Evolutionary conservation across 2,329 filamentous ascomycete species (phyloP), one percentile per base, ranked within the genome.

Genomic region (Scleromitrula shiraiana): DNA sequence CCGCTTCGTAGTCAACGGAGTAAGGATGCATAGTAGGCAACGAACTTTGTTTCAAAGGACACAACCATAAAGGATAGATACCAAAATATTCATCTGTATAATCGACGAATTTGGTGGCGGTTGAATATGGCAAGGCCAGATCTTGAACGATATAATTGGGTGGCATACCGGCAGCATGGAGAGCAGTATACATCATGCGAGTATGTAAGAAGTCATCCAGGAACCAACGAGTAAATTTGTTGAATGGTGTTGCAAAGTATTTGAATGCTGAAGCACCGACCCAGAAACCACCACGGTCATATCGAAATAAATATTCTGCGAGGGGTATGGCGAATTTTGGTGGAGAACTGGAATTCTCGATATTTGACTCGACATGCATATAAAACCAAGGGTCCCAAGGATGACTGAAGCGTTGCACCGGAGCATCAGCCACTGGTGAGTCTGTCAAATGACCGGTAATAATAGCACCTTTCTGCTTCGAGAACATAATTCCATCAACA

Each of bases 271-370:
- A 77, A 2, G 67, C 65, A 3, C 77, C 80, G 0, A 75, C 75
- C 80, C 80, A 84, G 64, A 84, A 85, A 0, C 74, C 78, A 9
- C 77, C 80, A 2, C 81, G 69, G 58, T 84, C 80, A 57, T 83
- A 80, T 5, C 76, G 70, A 58, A 81, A 80, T 5, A 81, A 66
- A 54, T 80, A 80, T 39, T 76, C 73, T 6, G 65, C 62, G 0
- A 74, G 56, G 0, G 74, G 73, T 1, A 75, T 67, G 2, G 61
- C 57, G 53, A 75, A 71, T 7, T 54, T 59, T 9, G 47, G 33
- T 7, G 47, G 14, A 17, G 15, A 23, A n/a, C 26, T 23, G 15
- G 19, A 8, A 8, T 23, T 37, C 17, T 37, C 24, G 20, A 59
- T 56, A 5, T 55, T 53, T n/a, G 69, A 63, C 47, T 77, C 62